Evolutionary conservation across 2,329 filamentous ascomycete genomes (phyloP).

Genomic region (Colletotrichum neosansevieriae): DNA sequence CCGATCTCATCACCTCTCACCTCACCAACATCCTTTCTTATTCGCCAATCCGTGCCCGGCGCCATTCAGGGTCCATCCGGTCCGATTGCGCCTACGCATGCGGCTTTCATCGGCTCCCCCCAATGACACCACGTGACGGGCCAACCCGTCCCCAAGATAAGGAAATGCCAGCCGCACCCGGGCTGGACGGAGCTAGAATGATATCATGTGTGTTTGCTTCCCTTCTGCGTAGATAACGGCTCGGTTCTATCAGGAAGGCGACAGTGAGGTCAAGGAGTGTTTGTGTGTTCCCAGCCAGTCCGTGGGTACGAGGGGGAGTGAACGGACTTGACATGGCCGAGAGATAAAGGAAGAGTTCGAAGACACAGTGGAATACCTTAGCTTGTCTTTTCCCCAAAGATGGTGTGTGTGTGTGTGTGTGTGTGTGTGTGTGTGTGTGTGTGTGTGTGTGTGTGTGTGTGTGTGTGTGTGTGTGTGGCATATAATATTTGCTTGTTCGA

Average conservation of each 20-base stretch:
- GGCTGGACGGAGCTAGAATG: not conserved
- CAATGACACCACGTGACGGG: slow-evolving; percentile 27
- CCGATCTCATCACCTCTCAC: not conserved
- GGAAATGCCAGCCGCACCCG: not conserved
- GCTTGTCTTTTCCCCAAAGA: not conserved
- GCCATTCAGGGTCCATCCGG: slow-evolving; percentile 19
- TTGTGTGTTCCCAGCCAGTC: not conserved
- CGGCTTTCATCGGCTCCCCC: slow-evolving; percentile 17
- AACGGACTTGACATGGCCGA: not conserved
- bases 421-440: too few relatives aligned
- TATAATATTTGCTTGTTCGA: too few relatives aligned
- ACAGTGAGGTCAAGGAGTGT: not conserved
- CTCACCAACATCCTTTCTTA: not conserved
- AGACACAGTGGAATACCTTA: slow-evolving; percentile 6
- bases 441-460: too few relatives aligned
- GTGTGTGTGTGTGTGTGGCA: too few relatives aligned
- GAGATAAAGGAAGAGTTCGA: not conserved
- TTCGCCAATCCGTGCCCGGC: slow-evolving; percentile 14
- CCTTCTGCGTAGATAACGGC: not conserved
- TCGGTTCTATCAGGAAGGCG: not conserved
- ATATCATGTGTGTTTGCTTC: not conserved
- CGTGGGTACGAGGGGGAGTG: not conserved
- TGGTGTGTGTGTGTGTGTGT: too few relatives aligned
- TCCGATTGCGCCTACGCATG: slow-evolving; percentile 2
- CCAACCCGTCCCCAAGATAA: slow-evolving; percentile 10